These are phyloP conservation scores for Camellia oleifera DNA, from an alignment of 179 eudicot species.

Conservation along the genomic window DNA sequence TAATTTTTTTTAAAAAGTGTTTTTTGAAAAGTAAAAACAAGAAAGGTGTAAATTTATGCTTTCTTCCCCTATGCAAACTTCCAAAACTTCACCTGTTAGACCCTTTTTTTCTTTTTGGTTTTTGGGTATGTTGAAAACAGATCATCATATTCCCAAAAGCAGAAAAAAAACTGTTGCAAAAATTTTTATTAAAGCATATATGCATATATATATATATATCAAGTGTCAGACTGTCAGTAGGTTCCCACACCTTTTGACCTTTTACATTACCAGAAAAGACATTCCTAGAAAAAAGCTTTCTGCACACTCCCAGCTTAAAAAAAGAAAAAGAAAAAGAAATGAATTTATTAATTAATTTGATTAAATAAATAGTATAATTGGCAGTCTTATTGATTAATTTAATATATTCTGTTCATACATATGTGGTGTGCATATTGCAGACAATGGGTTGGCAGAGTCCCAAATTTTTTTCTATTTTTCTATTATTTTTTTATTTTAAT, in stretches of 20 bases:
- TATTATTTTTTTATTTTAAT: too few species aligned
- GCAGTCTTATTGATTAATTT: neutral
- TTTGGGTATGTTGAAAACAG: neutral
- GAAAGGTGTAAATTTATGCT: neutral
- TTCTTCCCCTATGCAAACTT: conserved; percentile 2
- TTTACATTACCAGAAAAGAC: conserved; percentile 13
- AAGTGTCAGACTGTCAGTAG: conserved; percentile 14
- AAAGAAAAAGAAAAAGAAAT: too few species aligned
- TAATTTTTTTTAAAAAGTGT: too few species aligned
- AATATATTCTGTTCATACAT: neutral
- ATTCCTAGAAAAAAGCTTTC: conserved; percentile 11
- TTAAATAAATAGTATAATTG: conserved; percentile 1
- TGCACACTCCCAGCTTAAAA: too few species aligned
- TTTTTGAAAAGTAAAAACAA: too few species aligned
- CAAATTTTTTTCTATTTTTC: neutral
- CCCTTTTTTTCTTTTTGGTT: neutral
- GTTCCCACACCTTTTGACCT: conserved; percentile 18
- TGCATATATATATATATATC: neutral
- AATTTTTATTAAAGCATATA: too few species aligned
- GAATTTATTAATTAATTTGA: neutral
- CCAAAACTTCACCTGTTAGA: neutral
- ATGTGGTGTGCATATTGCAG: neutral
- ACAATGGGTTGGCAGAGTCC: neutral
- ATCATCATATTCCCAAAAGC: neutral
- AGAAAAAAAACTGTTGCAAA: neutral